Conservation (phyloP, 129 eudicot genomes). For the carrot (Daucus carota) region DH1_v3.0 NC_030388.2:25940501-25941000, state of each 20-base stretch:
- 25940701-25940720: slow-evolving; percentile 32
- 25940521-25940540: too few relatives aligned
- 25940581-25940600: slow-evolving; percentile 28
- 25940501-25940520: too few relatives aligned
- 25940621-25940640: slow-evolving; percentile 26
- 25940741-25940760: slow-evolving; percentile 26
- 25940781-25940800: slow-evolving; percentile 45
- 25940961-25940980: slow-evolving; percentile 2
- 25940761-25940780: slow-evolving; percentile 39
- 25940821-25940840: not conserved
- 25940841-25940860: not conserved
- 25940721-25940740: slow-evolving; percentile 57
- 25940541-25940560: slow-evolving; percentile 12
- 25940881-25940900: not conserved
- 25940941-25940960: not conserved
- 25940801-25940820: not conserved
- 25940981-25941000: not conserved
- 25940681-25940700: slow-evolving; percentile 15
- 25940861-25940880: not conserved
- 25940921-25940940: not conserved
- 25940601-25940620: slow-evolving; percentile 21
- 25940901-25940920: not conserved
- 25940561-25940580: slow-evolving; percentile 29
- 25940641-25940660: slow-evolving; percentile 7
- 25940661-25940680: slow-evolving; percentile 51